Base-by-base conservation (phyloP, 805 yeast species). In the Pichia scutulata region DNA sequence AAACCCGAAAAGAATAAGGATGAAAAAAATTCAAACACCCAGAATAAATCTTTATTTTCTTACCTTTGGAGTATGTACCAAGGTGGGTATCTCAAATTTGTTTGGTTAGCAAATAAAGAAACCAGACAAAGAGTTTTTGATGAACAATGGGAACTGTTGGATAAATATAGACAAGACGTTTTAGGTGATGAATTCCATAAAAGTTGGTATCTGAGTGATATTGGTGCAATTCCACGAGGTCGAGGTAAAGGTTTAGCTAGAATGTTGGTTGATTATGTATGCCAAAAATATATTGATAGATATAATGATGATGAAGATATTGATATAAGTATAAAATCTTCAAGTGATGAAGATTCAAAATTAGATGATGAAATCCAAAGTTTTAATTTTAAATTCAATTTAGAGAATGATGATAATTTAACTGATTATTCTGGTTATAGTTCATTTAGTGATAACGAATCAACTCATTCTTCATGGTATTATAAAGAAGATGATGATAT, bases 201-300 rank as follows among this genome's bases (percentile, higher is more conserved):
- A 41, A 64, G 78, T 47, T 80, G 84, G 84, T 80, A 80, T 60
- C 68, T 80, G 54, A 71, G 76, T 43, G 84, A 80, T 60, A 69
- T 80, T 48, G 84, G 84, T 41, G 78, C 81, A 23, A 67, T 76
- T 42, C 81, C 82, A 8, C 62, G 71, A 40, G 80, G 80, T 66
- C 69, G 81, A 59, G 84, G 85, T 48, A 76, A 76, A 58, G 83
- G 84, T 22, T 70, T 77, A 56, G 81, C 82, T 36, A 70, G 78
- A 59, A 65, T 71, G 52, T 66, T 80, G 52, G 66, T 80, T 46
- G 75, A 78, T 53, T 71, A 70, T 60, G 78, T 76, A 47, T 68
- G 77, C 49, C 73, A 75, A 41, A 69, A 74, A 52, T 77, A 66
- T 59, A 67, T 76, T 52, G 70, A 66, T 44, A 58, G 59, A 12